Evolutionary conservation across 2,329 filamentous ascomycete species (phyloP).

Genomic region (Paecilomyces sp.): DNA sequence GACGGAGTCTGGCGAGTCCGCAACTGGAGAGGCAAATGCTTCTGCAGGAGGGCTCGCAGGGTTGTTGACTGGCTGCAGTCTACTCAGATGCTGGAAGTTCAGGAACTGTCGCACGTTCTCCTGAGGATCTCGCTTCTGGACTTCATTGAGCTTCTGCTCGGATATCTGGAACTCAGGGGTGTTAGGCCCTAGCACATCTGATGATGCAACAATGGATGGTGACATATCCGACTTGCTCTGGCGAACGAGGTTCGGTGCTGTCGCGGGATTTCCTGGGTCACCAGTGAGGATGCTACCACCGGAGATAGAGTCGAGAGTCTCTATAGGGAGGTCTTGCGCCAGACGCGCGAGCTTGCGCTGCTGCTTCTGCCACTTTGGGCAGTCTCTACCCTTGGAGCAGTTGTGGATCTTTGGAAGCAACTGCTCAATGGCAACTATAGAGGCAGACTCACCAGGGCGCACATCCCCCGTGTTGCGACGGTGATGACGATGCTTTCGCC

Average conservation of each 20-base stretch:
- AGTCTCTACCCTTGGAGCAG: constrained; percentile 81
- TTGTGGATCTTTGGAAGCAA: constrained; percentile 75
- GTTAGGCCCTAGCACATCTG: constrained; percentile 72
- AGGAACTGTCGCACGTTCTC: constrained; percentile 92
- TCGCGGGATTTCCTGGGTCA: constrained; percentile 69
- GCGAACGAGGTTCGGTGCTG: constrained; percentile 47
- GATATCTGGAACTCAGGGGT: constrained; percentile 61
- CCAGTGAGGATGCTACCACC: constrained; percentile 66
- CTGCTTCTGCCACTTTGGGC: constrained; percentile 73
- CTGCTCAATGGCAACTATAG: constrained; percentile 88
- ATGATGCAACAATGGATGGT: constrained; percentile 82
- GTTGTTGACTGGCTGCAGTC: constrained; percentile 39
- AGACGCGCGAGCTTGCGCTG: constrained; percentile 70
- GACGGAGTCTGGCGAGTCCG: constrained; percentile 18
- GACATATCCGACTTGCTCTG: constrained; percentile 68
- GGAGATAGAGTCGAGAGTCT: constrained; percentile 55
- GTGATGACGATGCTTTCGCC: constrained; percentile 17
- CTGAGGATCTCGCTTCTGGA: constrained; percentile 72
- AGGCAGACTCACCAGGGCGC: constrained; percentile 74
- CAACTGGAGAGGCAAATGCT: constrained; percentile 37
- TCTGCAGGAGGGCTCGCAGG: constrained; percentile 64
- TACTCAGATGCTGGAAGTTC: constrained; percentile 62
- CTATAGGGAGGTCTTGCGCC: constrained; percentile 66
- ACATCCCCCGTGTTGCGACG: constrained; percentile 52
- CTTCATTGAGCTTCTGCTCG: constrained; percentile 61